Evolutionary conservation across 192 early-diverging fungal genomes (phyloP).

Genomic region (Umbelopsis sp.): DNA sequence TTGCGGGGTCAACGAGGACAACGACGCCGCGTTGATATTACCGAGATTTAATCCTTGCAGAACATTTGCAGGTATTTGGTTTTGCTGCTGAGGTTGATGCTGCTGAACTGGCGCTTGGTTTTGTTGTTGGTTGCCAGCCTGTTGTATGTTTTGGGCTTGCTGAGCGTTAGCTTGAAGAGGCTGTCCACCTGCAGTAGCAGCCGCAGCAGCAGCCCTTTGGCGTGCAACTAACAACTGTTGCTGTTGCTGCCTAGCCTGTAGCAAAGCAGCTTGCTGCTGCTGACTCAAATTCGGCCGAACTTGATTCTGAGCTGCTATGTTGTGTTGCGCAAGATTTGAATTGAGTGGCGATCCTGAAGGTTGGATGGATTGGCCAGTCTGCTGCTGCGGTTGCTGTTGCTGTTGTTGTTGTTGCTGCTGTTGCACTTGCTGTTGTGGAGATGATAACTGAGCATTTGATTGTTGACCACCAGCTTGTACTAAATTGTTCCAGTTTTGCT

Average conservation of each 20-base stretch:
- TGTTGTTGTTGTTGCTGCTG: constrained; percentile 6
- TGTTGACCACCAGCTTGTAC: not conserved
- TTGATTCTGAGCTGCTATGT: constrained; percentile 11
- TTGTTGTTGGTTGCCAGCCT: not conserved
- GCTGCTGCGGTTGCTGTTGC: constrained; percentile 5
- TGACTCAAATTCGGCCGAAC: constrained; percentile 14
- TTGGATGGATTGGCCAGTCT: constrained; percentile 5
- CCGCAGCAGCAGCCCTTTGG: constrained; percentile 19
- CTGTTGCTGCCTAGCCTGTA: constrained; percentile 20
- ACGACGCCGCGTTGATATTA: constrained; percentile 13
- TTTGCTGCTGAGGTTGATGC: constrained; percentile 9
- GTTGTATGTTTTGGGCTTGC: not conserved
- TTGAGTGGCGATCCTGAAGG: not conserved
- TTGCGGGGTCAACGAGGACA: constrained; percentile 10
- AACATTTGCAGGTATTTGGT: constrained; percentile 27
- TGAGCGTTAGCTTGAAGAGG: not conserved
- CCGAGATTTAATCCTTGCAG: constrained; percentile 23
- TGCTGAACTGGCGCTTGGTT: constrained; percentile 3
- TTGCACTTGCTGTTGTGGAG: constrained; percentile 16
- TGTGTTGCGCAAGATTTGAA: constrained; percentile 11
- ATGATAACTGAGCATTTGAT: not conserved
- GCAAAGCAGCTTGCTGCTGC: constrained; percentile 16
- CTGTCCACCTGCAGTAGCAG: constrained; percentile 7
- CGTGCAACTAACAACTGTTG: constrained; percentile 13
- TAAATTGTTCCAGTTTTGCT: constrained; percentile 3